Evolutionary conservation across 495 filamentous ascomycete species (phyloP), one percentile per base, ranked within the genome.

Genomic region (Tuber calosporum): DNA sequence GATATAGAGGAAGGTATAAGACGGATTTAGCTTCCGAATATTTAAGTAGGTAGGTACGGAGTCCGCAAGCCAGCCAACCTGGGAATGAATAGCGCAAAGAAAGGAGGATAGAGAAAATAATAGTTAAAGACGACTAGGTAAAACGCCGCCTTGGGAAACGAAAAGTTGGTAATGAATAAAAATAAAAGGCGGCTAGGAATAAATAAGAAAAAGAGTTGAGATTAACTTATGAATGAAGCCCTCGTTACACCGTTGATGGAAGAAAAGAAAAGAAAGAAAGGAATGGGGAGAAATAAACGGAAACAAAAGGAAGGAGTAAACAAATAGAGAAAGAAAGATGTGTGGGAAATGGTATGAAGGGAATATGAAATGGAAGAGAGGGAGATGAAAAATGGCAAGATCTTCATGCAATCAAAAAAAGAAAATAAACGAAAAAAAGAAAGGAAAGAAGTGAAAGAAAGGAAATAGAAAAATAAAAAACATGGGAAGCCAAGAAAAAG

Each of bases 401-500:
- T 80, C 78, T 80, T 74, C 69, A 79, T 75, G 77, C 70, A 73
- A 26, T 26, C n/a, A n/a, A n/a, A 26, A 26, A 53, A 53, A 73
- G 75, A 76, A 68, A 74, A 62, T 40, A 73, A 62, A n/a, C n/a
- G n/a, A n/a, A n/a, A n/a, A n/a, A n/a, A n/a, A n/a, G n/a, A n/a
- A n/a, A n/a, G n/a, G n/a, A n/a, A n/a, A n/a, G n/a, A 67, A 67
- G 34, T 69, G 43, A 73, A 73, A 72, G 40, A 20, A 72, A 53
- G 58, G 70, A 73, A 77, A 34, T 41, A 40, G 74, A 72, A 66
- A 45, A 73, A 74, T 48, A 67, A 40, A 53, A 68, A 38, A 39
- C 68, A 82, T 83, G 80, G 70, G 77, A 75, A 72, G 73, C 77
- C 73, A 66, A 45, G 67, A 72, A 73, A 80, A 36, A 36, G 17